Conservation (phyloP, 768 basidiomycete genomes). For the Boletus insuetus region DNA sequence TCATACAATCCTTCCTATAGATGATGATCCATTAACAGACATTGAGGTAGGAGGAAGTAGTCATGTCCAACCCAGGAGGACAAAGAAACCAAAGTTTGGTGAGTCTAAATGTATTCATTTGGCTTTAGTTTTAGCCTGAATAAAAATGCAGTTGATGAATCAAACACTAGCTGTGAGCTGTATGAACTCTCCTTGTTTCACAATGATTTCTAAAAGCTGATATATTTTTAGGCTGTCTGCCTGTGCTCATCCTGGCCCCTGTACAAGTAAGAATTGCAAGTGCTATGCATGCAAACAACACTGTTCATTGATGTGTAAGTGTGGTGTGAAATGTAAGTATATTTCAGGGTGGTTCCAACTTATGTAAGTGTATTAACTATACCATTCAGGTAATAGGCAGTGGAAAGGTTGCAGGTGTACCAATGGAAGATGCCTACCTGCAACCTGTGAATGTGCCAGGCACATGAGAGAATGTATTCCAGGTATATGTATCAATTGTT, state of each 20-base stretch:
- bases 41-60: background rate
- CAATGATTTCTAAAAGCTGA: background rate
- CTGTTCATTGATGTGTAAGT: slow-evolving; percentile 50
- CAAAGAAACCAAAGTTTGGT: slow-evolving; percentile 16
- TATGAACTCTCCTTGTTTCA: slow-evolving; percentile 5
- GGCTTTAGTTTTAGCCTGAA: background rate
- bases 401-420: slow-evolving; percentile 12
- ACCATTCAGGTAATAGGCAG: slow-evolving; percentile 12
- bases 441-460: slow-evolving; percentile 37
- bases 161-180: background rate
- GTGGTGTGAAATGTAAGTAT: slow-evolving; percentile 40
- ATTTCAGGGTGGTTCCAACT: background rate
- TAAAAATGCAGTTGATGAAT: slow-evolving; percentile 11
- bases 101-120: background rate
- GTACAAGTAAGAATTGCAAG: slow-evolving; percentile 37
- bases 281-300: slow-evolving; percentile 40
- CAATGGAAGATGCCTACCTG: slow-evolving; percentile 28
- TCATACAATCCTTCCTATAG: slow-evolving; percentile 8
- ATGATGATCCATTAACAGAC: background rate
- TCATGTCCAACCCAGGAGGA: background rate
- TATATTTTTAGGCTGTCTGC: slow-evolving; percentile 28
- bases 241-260: slow-evolving; percentile 50
- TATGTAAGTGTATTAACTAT: background rate
- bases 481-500: slow-evolving; percentile 45
- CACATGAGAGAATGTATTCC: slow-evolving; percentile 50